These are phyloP conservation scores for Parascedosporium putredinis DNA, from an alignment of 2,329 filamentous ascomycete species.

Conservation along the genomic window DNA sequence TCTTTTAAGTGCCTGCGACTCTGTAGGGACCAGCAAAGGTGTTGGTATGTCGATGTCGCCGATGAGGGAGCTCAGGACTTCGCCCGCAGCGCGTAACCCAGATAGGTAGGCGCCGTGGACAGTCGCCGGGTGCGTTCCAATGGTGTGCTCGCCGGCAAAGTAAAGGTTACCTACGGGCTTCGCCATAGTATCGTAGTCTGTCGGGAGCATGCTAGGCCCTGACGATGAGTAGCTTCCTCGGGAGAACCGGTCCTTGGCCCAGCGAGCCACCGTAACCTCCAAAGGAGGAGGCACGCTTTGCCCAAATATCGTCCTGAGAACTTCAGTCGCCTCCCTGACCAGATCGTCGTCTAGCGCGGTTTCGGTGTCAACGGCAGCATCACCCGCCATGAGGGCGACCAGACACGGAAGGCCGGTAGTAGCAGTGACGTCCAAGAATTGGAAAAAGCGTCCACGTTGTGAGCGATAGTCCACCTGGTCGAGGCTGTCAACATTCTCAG, in stretches of 20 bases:
- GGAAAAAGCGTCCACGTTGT: conserved; percentile 82
- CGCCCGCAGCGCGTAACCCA: conserved; percentile 77
- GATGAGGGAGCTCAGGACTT: conserved; percentile 69
- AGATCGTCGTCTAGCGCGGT: conserved; percentile 63
- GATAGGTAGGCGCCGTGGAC: conserved; percentile 95
- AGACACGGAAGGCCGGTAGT: conserved; percentile 81
- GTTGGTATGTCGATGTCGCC: conserved; percentile 69
- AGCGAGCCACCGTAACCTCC: conserved; percentile 84
- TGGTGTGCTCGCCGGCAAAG: conserved; percentile 95
- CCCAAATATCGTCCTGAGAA: conserved; percentile 69
- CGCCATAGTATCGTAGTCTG: conserved; percentile 91
- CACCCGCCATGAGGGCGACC: conserved; percentile 89
- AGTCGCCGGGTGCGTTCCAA: conserved; percentile 88
- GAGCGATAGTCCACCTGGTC: conserved; percentile 69
- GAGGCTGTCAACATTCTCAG: conserved; percentile 58
- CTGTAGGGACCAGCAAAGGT: conserved; percentile 62
- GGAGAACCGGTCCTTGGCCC: conserved; percentile 86
- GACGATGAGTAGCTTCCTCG: conserved; percentile 93
- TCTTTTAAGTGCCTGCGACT: conserved; percentile 43
- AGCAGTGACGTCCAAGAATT: conserved; percentile 94
- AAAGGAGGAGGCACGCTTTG: conserved; percentile 61
- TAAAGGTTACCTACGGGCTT: conserved; percentile 74
- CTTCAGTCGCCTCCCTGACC: conserved; percentile 67
- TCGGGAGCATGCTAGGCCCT: conserved; percentile 66
- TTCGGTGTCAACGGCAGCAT: conserved; percentile 85